Percentiles rank a stretch among this genome's conserved stretches.
phyloP scores from a whole-genome alignment of 23 red algal genomes.

The Rhodosorus marinus region DNA sequence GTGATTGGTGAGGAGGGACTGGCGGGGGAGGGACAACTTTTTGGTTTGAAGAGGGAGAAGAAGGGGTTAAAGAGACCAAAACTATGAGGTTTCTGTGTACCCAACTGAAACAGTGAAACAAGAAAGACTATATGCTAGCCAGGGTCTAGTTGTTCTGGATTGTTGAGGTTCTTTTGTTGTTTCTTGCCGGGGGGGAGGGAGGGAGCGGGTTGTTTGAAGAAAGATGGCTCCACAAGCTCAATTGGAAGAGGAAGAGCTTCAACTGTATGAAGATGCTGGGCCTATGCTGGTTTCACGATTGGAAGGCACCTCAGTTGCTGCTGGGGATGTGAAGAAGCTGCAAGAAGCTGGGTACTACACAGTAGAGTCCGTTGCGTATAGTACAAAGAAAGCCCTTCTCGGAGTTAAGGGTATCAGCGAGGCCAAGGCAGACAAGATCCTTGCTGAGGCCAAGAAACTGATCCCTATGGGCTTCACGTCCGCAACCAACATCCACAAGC shows the following conservation, averaged over 20 bases:
- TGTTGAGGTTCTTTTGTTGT: too few relatives aligned
- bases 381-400: slow-evolving; percentile 63
- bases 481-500: slow-evolving; percentile 38
- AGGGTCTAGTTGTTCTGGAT: too few relatives aligned
- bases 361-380: slow-evolving; percentile 87
- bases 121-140: too few relatives aligned
- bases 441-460: slow-evolving; percentile 61
- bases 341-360: slow-evolving; percentile 78
- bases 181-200: too few relatives aligned
- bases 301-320: slow-evolving; percentile 60
- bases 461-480: slow-evolving; percentile 81
- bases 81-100: too few relatives aligned
- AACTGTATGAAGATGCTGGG: slow-evolving; percentile 23
- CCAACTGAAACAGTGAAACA: too few relatives aligned
- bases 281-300: slow-evolving; percentile 51
- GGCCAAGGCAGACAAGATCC: slow-evolving; percentile 94
- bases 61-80: too few relatives aligned
- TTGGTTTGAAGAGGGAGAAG: too few relatives aligned
- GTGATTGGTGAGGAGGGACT: too few relatives aligned
- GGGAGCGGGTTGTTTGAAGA: too few relatives aligned
- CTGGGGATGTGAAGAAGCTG: slow-evolving; percentile 94
- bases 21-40: too few relatives aligned
- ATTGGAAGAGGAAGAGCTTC: slow-evolving; percentile 24
- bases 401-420: slow-evolving; percentile 81
- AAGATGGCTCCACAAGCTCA: too few relatives aligned